These are phyloP conservation scores for Apiotrichum brassicae DNA, from an alignment of 1,284 basidiomycete genomes.

Conservation along the genomic window DNA sequence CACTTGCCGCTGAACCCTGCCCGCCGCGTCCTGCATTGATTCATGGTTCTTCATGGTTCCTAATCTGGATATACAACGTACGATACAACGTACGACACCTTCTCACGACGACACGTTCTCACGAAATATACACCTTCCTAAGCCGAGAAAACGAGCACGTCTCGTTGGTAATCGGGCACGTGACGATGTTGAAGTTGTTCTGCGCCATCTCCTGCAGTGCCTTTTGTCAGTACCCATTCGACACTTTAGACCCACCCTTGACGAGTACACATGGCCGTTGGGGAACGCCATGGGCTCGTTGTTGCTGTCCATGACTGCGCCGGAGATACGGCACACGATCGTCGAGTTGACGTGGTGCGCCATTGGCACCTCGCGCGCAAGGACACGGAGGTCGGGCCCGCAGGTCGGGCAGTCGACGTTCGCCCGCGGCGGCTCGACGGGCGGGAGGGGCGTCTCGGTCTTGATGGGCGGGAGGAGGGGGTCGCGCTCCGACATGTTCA, in stretches of 20 bases:
- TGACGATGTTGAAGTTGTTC: constrained; percentile 63
- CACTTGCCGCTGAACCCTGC: no score
- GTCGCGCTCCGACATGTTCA: constrained; percentile 4
- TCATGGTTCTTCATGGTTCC: no score
- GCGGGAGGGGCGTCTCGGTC: constrained; percentile 1
- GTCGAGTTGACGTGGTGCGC: constrained; percentile 93
- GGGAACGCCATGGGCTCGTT: constrained; percentile 89
- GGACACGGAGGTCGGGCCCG: constrained; percentile 62
- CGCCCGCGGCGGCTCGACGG: constrained; percentile 47
- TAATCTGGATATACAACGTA: no score
- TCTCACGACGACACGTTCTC: background rate
- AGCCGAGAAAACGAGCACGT: constrained; percentile 61
- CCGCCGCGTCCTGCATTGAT: no score
- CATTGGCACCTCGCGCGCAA: constrained; percentile 81
- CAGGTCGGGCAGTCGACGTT: constrained; percentile 92
- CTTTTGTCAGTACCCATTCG: constrained; percentile 47
- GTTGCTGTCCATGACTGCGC: constrained; percentile 89
- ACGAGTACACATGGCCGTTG: constrained; percentile 86
- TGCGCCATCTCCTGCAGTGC: constrained; percentile 76
- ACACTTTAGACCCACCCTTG: constrained; percentile 57
- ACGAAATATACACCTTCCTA: constrained; percentile 68
- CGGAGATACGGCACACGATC: constrained; percentile 83
- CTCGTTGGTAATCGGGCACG: constrained; percentile 69
- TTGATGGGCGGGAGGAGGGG: background rate
- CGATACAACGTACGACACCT: no score